These are phyloP conservation scores for Piper betle DNA, from an alignment of 164 flowering plant species.

Conservation along the genomic window DNA sequence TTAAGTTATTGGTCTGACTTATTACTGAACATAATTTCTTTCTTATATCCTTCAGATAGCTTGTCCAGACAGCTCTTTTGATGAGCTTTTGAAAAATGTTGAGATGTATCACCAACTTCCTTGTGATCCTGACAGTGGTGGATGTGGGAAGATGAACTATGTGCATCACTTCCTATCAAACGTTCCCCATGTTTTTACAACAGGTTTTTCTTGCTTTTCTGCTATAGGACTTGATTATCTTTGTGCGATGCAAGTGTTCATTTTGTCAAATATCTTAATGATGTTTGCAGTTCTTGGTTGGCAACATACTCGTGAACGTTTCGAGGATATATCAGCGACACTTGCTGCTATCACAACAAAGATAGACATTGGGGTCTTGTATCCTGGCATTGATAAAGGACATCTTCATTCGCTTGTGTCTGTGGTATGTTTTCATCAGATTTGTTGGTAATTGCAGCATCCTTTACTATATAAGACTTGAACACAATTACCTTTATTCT, in stretches of 20 bases:
- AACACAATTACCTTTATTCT: no score
- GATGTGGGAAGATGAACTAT: conserved; percentile 80
- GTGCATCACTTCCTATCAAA: conserved; percentile 70
- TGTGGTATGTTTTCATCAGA: conserved; percentile 45
- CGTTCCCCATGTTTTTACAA: conserved; percentile 78
- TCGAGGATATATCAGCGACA: conserved; percentile 77
- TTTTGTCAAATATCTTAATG: not conserved
- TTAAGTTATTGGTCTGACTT: not conserved
- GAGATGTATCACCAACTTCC: conserved; percentile 92
- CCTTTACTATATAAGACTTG: no score
- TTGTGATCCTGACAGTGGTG: conserved; percentile 84
- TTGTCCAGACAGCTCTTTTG: conserved; percentile 61
- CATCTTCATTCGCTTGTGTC: conserved; percentile 62
- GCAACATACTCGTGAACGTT: conserved; percentile 84
- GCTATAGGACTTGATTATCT: not conserved
- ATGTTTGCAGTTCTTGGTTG: conserved; percentile 80
- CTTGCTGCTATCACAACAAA: conserved; percentile 62
- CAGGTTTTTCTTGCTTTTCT: conserved; percentile 30
- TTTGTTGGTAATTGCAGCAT: not conserved
- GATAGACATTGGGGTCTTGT: conserved; percentile 71
- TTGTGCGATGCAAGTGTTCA: not conserved
- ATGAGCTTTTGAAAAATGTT: conserved; percentile 67
- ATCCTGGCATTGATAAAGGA: conserved; percentile 75
- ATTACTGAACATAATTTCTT: not conserved
- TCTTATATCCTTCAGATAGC: conserved; percentile 31